Base-by-base conservation (phyloP, 78 protist species). In the Neovahlkampfia damariscottae region DNA sequence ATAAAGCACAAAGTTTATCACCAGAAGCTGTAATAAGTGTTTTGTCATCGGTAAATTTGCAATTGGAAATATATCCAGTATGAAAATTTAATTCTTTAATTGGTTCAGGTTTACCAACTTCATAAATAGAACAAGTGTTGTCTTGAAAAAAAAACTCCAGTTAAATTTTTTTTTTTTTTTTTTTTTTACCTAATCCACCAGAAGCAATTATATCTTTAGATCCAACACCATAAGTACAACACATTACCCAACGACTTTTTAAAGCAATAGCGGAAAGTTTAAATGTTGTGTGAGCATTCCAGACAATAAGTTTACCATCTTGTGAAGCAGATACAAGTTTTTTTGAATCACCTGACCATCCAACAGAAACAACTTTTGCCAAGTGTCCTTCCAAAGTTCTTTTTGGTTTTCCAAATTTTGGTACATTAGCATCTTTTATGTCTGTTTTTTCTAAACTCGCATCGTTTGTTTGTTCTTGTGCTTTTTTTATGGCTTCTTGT, bases 161-260 rank as follows among this genome's bases (percentile, higher is more conserved):
- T n/a, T n/a, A n/a, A n/a, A n/a, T n/a, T n/a, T n/a, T n/a, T n/a
- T n/a, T n/a, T n/a, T n/a, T n/a, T n/a, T n/a, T n/a, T n/a, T n/a
- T n/a, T n/a, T n/a, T n/a, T n/a, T 93, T 95, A 84, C 93, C 98
- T 30, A 95, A 85, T 40, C 98, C 98, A 37, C 98, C 98, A 75
- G 93, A 84, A 7, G 97, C 98, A 1, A 95, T 95, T 69, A 81
- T 76, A 41, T 62, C 70, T 10, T 93, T 90, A 2, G 84, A 70
- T 36, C 96, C 96, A 28, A 96, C n/a, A n/a, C n/a, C 73, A 31
- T 93, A 95, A 8, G 96, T 97, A 69, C 96, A 93, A 1, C 96
- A 87, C 98, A 94, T 95, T 31, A 95, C 97, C 97, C 97, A 95
- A 37, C 89, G 77, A 8, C 86, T 84, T 32, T 88, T 86, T 27